Conservation (phyloP, 73 alveolate genomes). For the Tetrahymena borealis region DNA sequence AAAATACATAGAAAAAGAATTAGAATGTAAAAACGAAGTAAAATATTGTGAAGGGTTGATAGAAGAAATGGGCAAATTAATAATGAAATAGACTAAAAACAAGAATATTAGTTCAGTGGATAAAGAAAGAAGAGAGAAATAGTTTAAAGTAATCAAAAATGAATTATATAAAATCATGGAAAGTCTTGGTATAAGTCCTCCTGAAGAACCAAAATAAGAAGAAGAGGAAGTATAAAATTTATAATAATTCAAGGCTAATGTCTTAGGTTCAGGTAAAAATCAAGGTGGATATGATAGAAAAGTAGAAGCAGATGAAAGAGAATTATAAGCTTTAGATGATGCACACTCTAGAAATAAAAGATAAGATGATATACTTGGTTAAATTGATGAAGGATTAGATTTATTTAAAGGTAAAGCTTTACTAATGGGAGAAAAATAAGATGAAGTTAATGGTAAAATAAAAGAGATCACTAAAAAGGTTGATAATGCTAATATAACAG, state of each 20-base stretch:
- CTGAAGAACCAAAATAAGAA: neutral
- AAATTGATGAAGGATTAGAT: neutral
- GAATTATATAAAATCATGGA: neutral
- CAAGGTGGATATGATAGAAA: neutral
- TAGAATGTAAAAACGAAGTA: neutral
- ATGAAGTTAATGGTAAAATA: neutral
- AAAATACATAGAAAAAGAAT: neutral
- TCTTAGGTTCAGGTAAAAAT: neutral
- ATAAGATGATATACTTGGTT: neutral
- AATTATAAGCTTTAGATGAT: neutral
- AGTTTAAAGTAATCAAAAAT: neutral
- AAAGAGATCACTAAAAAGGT: neutral
- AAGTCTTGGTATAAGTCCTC: neutral
- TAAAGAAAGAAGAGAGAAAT: neutral
- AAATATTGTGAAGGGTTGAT: neutral
- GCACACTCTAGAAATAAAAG: neutral
- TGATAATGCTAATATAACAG: neutral
- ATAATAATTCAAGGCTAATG: neutral
- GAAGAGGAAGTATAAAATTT: neutral
- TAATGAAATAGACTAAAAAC: neutral
- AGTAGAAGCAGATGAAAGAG: neutral
- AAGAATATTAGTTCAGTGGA: neutral
- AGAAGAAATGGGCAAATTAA: neutral
- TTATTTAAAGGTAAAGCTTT: neutral
- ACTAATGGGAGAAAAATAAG: neutral